Evolutionary conservation across 305 asterid species (phyloP).

Genomic region (Fraxinus paxiana): DNA sequence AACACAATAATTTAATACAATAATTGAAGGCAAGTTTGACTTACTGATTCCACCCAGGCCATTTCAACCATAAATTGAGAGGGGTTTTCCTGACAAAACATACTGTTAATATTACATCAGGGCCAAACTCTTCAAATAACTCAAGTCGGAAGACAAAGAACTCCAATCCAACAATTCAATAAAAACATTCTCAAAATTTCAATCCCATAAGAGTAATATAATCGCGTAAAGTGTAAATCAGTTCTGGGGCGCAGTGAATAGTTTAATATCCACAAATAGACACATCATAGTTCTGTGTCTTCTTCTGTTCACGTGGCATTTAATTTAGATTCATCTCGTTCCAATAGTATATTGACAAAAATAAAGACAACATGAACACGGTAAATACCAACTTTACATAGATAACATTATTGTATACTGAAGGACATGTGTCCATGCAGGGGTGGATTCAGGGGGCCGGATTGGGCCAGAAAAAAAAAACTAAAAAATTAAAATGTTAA

Average conservation of each 20-base stretch:
- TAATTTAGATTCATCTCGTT: not conserved
- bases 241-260: constrained; percentile 5
- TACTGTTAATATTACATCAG: constrained; percentile 8
- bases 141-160: not conserved
- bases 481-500: no score
- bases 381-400: not conserved
- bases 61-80: constrained; percentile 79
- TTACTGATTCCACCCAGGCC: constrained; percentile 72
- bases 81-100: constrained; percentile 68
- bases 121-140: not conserved
- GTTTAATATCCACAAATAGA: constrained; percentile 9
- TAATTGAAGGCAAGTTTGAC: constrained; percentile 33
- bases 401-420: not conserved
- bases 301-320: not conserved
- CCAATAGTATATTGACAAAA: not conserved
- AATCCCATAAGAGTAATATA: not conserved
- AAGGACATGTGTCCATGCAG: not conserved
- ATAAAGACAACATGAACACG: not conserved
- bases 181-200: not conserved
- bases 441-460: not conserved
- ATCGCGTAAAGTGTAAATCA: not conserved
- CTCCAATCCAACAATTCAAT: not conserved
- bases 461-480: no score
- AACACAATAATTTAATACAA: not conserved
- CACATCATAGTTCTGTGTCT: not conserved